phyloP scores from a whole-genome alignment of 2,329 filamentous ascomycete genomes.

The Massarina eburnea region DNA sequence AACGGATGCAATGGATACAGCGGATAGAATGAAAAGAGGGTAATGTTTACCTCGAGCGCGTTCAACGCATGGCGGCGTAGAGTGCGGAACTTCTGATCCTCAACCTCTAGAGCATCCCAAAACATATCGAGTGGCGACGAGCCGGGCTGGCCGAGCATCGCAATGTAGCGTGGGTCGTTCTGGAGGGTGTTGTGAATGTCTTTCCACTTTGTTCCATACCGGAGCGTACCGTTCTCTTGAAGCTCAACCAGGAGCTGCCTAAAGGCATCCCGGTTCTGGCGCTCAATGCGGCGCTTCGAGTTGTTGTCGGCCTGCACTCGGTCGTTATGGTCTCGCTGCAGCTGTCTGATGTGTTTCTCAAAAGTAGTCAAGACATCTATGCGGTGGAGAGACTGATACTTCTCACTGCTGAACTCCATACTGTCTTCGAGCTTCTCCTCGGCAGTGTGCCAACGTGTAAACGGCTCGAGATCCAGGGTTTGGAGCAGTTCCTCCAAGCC shows the following conservation, averaged over 20 bases:
- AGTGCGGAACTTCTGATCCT: conserved; percentile 81
- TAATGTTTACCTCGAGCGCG: conserved; percentile 78
- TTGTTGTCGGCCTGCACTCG: conserved; percentile 85
- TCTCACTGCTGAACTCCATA: conserved; percentile 74
- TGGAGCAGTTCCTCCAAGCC: conserved; percentile 78
- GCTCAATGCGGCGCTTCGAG: conserved; percentile 76
- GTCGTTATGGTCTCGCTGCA: conserved; percentile 91
- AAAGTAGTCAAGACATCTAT: conserved; percentile 91
- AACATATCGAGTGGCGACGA: conserved; percentile 90
- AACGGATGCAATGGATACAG: no score
- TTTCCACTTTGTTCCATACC: conserved; percentile 87
- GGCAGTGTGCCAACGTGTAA: conserved; percentile 92
- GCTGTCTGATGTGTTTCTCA: conserved; percentile 89
- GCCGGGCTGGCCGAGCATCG: conserved; percentile 80
- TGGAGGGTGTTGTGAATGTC: conserved; percentile 74
- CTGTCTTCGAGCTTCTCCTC: conserved; percentile 79
- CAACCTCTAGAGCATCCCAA: conserved; percentile 93
- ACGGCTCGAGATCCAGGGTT: conserved; percentile 81
- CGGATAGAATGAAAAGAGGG: not conserved
- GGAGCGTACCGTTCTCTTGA: conserved; percentile 75
- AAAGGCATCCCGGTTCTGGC: conserved; percentile 83
- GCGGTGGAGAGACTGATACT: conserved; percentile 82
- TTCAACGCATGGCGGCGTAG: conserved; percentile 83
- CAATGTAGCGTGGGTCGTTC: conserved; percentile 78
- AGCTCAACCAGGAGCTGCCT: conserved; percentile 73